Evolutionary conservation across 768 basidiomycete genomes (phyloP).

Genomic region (Holtermannia corniformis): DNA sequence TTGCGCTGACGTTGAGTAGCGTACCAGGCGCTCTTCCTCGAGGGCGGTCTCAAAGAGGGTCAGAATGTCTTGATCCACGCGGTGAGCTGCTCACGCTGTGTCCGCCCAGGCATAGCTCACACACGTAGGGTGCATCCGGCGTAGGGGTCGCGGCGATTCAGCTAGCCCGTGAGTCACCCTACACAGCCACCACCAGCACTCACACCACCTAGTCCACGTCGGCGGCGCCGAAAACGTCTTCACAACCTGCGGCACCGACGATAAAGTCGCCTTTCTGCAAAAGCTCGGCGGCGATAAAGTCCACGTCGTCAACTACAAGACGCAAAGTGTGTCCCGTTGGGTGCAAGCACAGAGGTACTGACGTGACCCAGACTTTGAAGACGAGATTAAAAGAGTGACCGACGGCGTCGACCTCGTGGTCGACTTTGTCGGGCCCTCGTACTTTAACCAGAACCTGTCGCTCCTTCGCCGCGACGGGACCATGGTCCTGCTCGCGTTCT

Average conservation of each 20-base stretch:
- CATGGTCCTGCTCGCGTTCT: slow-evolving; percentile 36
- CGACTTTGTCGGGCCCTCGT: slow-evolving; percentile 51
- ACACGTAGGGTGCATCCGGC: slow-evolving; percentile 58
- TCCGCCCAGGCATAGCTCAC: background rate
- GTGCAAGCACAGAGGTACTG: no score
- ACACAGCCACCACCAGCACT: slow-evolving; percentile 42
- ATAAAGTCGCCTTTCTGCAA: slow-evolving; percentile 65
- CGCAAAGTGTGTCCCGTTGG: slow-evolving; percentile 32
- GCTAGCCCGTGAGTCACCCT: slow-evolving; percentile 51
- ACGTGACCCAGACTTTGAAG: slow-evolving; percentile 56
- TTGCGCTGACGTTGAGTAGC: slow-evolving; percentile 41
- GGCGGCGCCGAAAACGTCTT: slow-evolving; percentile 49
- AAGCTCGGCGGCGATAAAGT: slow-evolving; percentile 31
- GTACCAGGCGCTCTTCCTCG: slow-evolving; percentile 56
- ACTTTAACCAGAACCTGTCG: slow-evolving; percentile 34
- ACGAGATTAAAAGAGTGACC: slow-evolving; percentile 55
- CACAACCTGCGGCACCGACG: slow-evolving; percentile 73
- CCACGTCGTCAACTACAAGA: slow-evolving; percentile 74
- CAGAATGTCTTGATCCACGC: slow-evolving; percentile 81
- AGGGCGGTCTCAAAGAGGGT: slow-evolving; percentile 58
- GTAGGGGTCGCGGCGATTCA: slow-evolving; percentile 84
- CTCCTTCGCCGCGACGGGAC: slow-evolving; percentile 34
- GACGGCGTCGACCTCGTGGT: slow-evolving; percentile 74
- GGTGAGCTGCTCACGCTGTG: slow-evolving; percentile 33
- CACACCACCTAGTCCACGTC: slow-evolving; percentile 25